These are phyloP conservation scores for Diplodia mutila DNA, from an alignment of 2,329 filamentous ascomycete species.

Conservation along the genomic window DNA sequence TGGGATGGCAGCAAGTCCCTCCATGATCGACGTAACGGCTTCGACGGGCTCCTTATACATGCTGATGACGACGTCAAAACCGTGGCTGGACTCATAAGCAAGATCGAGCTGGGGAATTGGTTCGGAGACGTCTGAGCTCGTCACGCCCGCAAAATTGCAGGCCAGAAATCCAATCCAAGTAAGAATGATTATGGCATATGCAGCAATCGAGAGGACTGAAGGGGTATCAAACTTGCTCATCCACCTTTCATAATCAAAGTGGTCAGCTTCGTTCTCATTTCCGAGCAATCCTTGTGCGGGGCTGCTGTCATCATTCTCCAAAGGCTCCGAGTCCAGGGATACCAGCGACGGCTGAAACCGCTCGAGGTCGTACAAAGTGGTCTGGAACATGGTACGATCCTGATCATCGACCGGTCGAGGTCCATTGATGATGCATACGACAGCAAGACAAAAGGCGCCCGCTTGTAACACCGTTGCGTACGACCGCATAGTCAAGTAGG, in stretches of 20 bases:
- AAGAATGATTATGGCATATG: conserved; percentile 10
- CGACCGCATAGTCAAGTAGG: conserved; percentile 24
- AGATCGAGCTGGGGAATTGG: conserved; percentile 29
- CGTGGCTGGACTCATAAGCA: conserved; percentile 31
- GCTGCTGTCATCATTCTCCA: conserved; percentile 9
- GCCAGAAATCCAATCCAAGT: conserved; percentile 19
- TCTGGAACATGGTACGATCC: neutral
- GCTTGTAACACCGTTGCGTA: conserved; percentile 28
- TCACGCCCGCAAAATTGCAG: conserved; percentile 17
- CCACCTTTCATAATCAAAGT: neutral
- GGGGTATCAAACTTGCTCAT: neutral
- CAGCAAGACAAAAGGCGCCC: conserved; percentile 21
- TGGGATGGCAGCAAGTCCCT: conserved; percentile 32
- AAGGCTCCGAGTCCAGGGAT: neutral
- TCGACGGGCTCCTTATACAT: conserved; percentile 42
- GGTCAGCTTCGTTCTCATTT: neutral
- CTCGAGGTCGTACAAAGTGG: conserved; percentile 5
- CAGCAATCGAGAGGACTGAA: conserved; percentile 18
- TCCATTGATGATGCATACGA: conserved; percentile 22
- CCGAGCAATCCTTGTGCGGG: conserved; percentile 5
- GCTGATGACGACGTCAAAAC: conserved; percentile 43
- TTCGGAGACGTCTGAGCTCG: neutral
- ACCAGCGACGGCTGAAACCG: neutral
- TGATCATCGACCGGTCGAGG: neutral
- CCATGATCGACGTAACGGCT: conserved; percentile 34